phyloP scores from a whole-genome alignment of 2,329 filamentous ascomycete species.

The Cladophialophora immunda region DNA sequence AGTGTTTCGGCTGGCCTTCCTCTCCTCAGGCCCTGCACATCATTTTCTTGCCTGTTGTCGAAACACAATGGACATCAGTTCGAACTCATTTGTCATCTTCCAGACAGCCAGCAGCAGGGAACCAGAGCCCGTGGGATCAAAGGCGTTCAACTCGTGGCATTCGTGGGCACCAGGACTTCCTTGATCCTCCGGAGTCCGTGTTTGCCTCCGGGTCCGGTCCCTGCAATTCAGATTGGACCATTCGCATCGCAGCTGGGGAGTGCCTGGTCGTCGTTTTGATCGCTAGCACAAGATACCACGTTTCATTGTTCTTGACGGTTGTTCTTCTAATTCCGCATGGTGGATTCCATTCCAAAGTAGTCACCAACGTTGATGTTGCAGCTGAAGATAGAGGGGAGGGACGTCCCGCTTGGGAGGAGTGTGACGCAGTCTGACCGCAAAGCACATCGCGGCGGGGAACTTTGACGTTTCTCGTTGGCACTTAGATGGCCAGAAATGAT shows the following conservation, averaged over 20 bases:
- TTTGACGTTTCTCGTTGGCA: not conserved
- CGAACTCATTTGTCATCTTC: not conserved
- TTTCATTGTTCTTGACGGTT: not conserved
- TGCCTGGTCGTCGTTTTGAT: not conserved
- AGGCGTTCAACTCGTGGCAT: not conserved
- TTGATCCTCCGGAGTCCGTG: constrained; percentile 1
- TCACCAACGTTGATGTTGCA: not conserved
- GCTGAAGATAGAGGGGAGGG: not conserved
- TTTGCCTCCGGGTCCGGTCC: constrained; percentile 7
- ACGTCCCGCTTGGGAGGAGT: not conserved
- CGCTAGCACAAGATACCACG: not conserved
- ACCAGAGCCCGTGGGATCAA: not conserved
- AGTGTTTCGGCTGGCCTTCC: not conserved
- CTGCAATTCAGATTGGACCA: not conserved
- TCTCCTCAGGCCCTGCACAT: not conserved
- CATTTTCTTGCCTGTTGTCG: not conserved
- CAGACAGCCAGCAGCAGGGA: not conserved
- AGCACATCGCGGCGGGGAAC: not conserved
- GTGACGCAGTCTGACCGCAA: not conserved
- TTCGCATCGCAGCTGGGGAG: not conserved
- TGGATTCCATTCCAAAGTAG: not conserved
- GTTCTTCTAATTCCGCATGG: not conserved
- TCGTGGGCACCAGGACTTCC: not conserved
- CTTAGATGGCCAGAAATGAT: not conserved
- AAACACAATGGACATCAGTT: not conserved